These are phyloP conservation scores for Teunomyces panamensis DNA, from an alignment of 805 yeast genomes.

Conservation along the genomic window DNA sequence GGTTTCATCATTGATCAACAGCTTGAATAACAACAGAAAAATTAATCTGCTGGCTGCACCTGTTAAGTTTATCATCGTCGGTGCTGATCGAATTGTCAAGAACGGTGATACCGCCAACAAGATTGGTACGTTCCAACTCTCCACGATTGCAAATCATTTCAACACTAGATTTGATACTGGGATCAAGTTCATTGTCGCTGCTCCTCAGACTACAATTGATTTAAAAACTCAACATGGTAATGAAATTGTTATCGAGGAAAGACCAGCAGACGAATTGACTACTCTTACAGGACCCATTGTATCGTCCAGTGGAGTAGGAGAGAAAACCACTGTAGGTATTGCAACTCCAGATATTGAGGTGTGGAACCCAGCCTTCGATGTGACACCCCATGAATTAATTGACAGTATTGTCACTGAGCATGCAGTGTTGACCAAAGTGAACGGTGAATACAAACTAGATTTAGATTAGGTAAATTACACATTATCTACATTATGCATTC, in stretches of 20 bases:
- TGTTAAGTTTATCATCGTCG: constrained; percentile 85
- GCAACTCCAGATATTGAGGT: constrained; percentile 85
- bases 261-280: constrained; percentile 79
- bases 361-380: constrained; percentile 97
- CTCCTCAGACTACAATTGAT: constrained; percentile 92
- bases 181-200: constrained; percentile 88
- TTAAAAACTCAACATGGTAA: constrained; percentile 62
- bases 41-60: constrained; percentile 47
- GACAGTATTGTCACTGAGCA: constrained; percentile 90
- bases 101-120: constrained; percentile 97
- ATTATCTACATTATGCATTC: background rate
- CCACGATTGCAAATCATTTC: constrained; percentile 62
- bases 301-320: constrained; percentile 28
- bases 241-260: constrained; percentile 79
- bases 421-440: constrained; percentile 46
- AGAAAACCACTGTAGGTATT: constrained; percentile 57
- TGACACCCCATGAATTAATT: constrained; percentile 78
- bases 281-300: constrained; percentile 59
- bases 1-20: constrained; percentile 70
- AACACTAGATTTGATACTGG: constrained; percentile 26
- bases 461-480: constrained; percentile 15
- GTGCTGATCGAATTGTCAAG: constrained; percentile 89
- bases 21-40: constrained; percentile 34
- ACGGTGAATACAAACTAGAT: constrained; percentile 50
- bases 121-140: constrained; percentile 90